Conservation (phyloP, 2,329 filamentous ascomycete genomes). For the Macroventuria anomochaeta region DNA sequence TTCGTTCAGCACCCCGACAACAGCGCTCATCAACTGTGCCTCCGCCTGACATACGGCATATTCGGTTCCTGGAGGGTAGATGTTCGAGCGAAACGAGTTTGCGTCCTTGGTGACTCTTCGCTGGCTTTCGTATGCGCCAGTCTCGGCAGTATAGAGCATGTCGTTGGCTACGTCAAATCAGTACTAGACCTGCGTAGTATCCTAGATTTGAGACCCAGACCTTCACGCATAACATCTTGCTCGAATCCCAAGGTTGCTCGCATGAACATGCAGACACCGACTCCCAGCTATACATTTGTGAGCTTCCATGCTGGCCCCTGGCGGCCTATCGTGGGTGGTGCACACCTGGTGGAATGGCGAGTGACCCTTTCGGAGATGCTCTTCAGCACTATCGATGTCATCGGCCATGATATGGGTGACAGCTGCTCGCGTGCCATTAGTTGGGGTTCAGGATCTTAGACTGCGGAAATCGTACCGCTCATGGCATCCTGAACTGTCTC, state of each 20-base stretch:
- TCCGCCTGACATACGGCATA: conserved; percentile 85
- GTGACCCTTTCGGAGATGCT: conserved; percentile 70
- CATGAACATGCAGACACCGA: conserved; percentile 83
- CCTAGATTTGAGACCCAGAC: conserved; percentile 40
- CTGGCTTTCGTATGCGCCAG: conserved; percentile 75
- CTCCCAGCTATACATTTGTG: conserved; percentile 65
- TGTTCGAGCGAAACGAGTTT: conserved; percentile 61
- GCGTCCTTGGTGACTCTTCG: conserved; percentile 73
- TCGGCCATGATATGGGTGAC: conserved; percentile 82
- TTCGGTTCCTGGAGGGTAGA: conserved; percentile 86
- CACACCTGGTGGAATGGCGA: conserved; percentile 84
- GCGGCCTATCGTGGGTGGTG: neutral
- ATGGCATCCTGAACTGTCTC: conserved; percentile 55
- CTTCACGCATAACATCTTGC: conserved; percentile 85
- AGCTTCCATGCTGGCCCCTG: conserved; percentile 16
- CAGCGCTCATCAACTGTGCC: conserved; percentile 85
- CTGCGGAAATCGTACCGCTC: conserved; percentile 46
- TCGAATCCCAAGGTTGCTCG: conserved; percentile 88
- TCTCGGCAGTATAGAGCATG: conserved; percentile 76
- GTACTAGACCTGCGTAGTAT: neutral
- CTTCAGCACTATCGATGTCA: conserved; percentile 84
- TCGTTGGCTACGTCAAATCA: conserved; percentile 63
- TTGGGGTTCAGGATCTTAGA: conserved; percentile 13
- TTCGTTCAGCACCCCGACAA: conserved; percentile 89
- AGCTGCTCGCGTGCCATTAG: conserved; percentile 53